phyloP scores from a whole-genome alignment of 805 yeast genomes.

The Kodamaea lidongshanica region DNA sequence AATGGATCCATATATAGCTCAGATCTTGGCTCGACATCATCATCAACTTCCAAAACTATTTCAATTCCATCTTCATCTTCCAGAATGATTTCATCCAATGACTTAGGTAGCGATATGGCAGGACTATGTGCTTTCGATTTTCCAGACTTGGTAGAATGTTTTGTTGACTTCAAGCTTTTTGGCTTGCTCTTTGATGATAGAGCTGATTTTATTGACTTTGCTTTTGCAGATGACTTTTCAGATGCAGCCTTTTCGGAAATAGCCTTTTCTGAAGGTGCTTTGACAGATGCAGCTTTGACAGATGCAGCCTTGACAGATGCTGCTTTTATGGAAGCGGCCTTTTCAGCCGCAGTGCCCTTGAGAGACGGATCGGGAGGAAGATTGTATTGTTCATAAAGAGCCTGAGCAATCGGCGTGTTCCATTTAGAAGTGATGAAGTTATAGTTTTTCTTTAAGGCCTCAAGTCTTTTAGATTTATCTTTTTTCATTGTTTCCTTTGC shows the following conservation, averaged over 20 bases:
- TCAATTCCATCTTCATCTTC: conserved; percentile 16
- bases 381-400: conserved; percentile 7
- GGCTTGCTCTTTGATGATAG: neutral
- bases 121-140: conserved; percentile 1
- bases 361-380: no score
- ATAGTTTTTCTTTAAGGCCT: conserved; percentile 12
- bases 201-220: neutral
- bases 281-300: neutral
- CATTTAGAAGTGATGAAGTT: conserved; percentile 24
- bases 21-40: conserved; percentile 19
- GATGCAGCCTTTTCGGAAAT: neutral
- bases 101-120: conserved; percentile 3
- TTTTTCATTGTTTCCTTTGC: neutral
- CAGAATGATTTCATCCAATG: conserved; percentile 2
- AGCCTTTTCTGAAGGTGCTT: no score
- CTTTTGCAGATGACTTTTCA: neutral
- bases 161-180: neutral
- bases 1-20: conserved; percentile 28
- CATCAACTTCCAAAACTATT: conserved; percentile 24
- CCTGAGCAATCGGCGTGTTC: conserved; percentile 19
- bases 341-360: neutral
- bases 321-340: no score
- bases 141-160: no score
- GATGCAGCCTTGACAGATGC: neutral
- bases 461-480: neutral